Percentiles rank a stretch among this genome's conserved stretches.
Evolutionary conservation across 495 filamentous ascomycete species (phyloP).

Genomic region (Thermochaetoides thermophila): DNA sequence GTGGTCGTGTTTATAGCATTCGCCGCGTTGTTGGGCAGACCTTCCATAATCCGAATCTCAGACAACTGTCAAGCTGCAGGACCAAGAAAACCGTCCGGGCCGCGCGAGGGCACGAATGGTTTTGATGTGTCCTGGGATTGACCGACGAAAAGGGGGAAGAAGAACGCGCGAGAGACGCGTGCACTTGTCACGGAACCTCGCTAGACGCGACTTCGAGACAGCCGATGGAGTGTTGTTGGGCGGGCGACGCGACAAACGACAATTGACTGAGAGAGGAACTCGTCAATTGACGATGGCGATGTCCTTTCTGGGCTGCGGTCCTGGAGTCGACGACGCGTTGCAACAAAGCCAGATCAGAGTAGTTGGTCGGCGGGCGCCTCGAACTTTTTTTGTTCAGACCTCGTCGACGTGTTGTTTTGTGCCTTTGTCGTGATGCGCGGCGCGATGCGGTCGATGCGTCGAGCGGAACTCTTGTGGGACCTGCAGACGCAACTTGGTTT

Average conservation of each 20-base stretch:
- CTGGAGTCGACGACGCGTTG: not conserved
- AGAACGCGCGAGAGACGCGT: no score
- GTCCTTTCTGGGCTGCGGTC: slow-evolving; percentile 8
- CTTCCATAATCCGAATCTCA: slow-evolving; percentile 27
- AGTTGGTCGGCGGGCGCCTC: no score
- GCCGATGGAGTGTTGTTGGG: no score
- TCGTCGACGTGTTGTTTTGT: no score
- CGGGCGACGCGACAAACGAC: no score
- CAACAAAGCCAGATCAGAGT: slow-evolving; percentile 1
- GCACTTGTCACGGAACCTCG: no score
- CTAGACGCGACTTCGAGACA: no score
- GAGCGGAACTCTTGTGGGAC: slow-evolving; percentile 9
- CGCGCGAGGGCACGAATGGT: slow-evolving; percentile 14
- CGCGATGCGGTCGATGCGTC: slow-evolving; percentile 7
- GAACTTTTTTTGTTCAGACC: not conserved
- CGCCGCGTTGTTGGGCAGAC: slow-evolving; percentile 21
- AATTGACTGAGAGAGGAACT: no score
- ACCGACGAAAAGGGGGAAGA: no score
- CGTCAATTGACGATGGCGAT: no score
- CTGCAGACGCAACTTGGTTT: slow-evolving; percentile 11
- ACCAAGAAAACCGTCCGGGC: slow-evolving; percentile 21
- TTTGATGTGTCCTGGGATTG: no score
- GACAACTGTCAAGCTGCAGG: slow-evolving; percentile 10
- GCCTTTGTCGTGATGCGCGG: not conserved
- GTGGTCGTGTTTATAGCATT: slow-evolving; percentile 24